Percentiles rank a stretch among this genome's conserved stretches.
These are phyloP conservation scores for Calonectria hongkongensis DNA, from an alignment of 2,329 filamentous ascomycete genomes.

Conservation along the genomic window DNA sequence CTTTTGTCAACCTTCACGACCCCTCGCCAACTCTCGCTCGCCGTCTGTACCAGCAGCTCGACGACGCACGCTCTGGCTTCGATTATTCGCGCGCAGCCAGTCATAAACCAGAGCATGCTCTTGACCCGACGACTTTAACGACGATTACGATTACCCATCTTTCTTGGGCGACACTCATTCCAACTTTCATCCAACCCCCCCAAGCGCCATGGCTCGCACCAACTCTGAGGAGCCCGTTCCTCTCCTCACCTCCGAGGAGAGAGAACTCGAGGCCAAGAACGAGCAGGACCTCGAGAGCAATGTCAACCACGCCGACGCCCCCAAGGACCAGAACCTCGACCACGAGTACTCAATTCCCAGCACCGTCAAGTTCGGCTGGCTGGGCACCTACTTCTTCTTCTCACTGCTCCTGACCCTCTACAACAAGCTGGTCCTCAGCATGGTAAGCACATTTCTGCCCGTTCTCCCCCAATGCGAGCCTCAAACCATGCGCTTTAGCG, in stretches of 20 bases:
- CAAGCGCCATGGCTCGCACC: constrained; percentile 57
- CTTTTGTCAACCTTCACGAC: constrained; percentile 13
- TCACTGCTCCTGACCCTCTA: constrained; percentile 72
- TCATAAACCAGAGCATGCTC: constrained; percentile 27
- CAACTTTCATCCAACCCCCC: not conserved
- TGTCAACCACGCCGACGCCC: constrained; percentile 53
- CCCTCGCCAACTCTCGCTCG: not conserved
- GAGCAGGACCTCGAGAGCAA: constrained; percentile 59
- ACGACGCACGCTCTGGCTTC: not conserved
- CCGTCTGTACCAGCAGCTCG: not conserved
- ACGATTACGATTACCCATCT: constrained; percentile 24
- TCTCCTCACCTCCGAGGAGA: constrained; percentile 58
- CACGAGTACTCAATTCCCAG: constrained; percentile 67
- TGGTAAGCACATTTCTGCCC: constrained; percentile 59
- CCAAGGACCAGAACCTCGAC: constrained; percentile 61
- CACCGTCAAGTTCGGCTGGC: constrained; percentile 69
- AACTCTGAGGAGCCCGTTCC: constrained; percentile 58
- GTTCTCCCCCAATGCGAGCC: not conserved
- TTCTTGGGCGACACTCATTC: not conserved
- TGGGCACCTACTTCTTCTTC: constrained; percentile 71
- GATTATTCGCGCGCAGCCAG: not conserved
- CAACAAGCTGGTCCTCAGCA: constrained; percentile 75
- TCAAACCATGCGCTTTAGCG: not conserved
- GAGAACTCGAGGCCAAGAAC: constrained; percentile 56
- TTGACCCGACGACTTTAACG: constrained; percentile 37